These are phyloP conservation scores for Solanum hybrid DNA, from an alignment of 305 asterid genomes.

Conservation along the genomic window DNA sequence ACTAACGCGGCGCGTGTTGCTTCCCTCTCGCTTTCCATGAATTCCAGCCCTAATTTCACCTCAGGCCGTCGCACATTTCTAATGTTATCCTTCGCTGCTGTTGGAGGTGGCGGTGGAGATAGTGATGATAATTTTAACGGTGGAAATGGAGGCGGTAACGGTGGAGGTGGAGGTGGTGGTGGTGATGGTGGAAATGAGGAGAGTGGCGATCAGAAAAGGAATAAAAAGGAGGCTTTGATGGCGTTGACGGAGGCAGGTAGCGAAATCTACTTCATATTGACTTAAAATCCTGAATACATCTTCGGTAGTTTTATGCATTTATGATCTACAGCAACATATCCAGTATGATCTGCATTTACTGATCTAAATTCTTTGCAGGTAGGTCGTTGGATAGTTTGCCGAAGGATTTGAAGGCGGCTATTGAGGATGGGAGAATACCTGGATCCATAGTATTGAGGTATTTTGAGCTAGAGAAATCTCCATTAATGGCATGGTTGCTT, in stretches of 20 bases:
- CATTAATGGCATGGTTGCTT: conserved; percentile 63
- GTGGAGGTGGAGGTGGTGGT: conserved; percentile 29
- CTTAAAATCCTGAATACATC: neutral
- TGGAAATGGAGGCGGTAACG: conserved; percentile 19
- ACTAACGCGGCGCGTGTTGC: neutral
- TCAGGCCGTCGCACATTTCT: conserved; percentile 1
- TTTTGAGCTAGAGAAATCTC: conserved; percentile 63
- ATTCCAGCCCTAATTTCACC: neutral
- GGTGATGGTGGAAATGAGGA: conserved; percentile 16
- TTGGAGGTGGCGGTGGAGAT: conserved; percentile 12
- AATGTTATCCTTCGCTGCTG: conserved; percentile 9
- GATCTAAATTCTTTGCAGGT: conserved; percentile 1
- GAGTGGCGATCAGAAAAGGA: conserved; percentile 31
- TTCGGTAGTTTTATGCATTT: neutral
- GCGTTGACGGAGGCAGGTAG: conserved; percentile 59
- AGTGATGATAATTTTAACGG: conserved; percentile 7
- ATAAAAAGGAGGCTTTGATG: conserved; percentile 54
- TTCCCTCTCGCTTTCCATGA: conserved; percentile 6
- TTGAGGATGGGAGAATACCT: conserved; percentile 60
- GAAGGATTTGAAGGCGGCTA: conserved; percentile 67
- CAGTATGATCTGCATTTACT: neutral
- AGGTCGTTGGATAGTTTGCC: conserved; percentile 80
- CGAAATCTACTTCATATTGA: neutral
- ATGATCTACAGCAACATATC: neutral
- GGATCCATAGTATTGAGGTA: conserved; percentile 51